Conservation (phyloP, 2,329 filamentous ascomycete genomes). For the Neonectria punicea region DNA sequence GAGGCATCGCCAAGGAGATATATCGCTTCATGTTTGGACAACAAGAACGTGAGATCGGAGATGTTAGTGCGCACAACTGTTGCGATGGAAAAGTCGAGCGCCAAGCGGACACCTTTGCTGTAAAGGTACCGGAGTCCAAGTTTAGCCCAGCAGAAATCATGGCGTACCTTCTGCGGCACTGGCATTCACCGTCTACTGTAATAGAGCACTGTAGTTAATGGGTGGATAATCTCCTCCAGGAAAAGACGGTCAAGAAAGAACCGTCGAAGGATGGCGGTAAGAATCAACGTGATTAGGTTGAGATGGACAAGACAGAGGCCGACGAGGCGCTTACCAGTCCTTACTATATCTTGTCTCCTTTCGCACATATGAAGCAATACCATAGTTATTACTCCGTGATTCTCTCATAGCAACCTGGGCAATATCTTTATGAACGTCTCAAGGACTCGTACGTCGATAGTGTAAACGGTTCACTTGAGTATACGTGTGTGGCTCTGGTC, state of each 20-base stretch:
- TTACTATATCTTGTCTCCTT: constrained; percentile 9
- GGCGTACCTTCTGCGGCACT: constrained; percentile 20
- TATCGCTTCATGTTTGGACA: too few relatives aligned
- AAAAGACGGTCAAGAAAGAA: constrained; percentile 17
- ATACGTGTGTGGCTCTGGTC: too few relatives aligned
- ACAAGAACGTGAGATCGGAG: too few relatives aligned
- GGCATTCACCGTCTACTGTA: constrained; percentile 14
- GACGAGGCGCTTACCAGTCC: constrained; percentile 12
- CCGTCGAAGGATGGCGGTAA: constrained; percentile 6
- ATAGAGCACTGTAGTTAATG: constrained; percentile 15
- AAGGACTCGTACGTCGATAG: too few relatives aligned
- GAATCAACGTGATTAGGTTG: constrained; percentile 4
- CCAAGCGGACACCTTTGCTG: constrained; percentile 50
- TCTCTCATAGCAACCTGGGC: too few relatives aligned
- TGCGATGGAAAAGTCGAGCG: not conserved
- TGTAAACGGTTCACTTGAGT: too few relatives aligned
- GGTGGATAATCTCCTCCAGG: constrained; percentile 19
- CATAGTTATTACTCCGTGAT: too few relatives aligned
- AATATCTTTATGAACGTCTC: too few relatives aligned
- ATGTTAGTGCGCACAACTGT: too few relatives aligned
- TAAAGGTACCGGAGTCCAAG: constrained; percentile 56
- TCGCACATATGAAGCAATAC: too few relatives aligned
- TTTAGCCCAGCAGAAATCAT: constrained; percentile 63
- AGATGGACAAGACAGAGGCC: constrained; percentile 1
- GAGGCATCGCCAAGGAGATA: too few relatives aligned